Evolutionary conservation across 2,329 filamentous ascomycete genomes (phyloP).

Genomic region (Clarireedia sp.): DNA sequence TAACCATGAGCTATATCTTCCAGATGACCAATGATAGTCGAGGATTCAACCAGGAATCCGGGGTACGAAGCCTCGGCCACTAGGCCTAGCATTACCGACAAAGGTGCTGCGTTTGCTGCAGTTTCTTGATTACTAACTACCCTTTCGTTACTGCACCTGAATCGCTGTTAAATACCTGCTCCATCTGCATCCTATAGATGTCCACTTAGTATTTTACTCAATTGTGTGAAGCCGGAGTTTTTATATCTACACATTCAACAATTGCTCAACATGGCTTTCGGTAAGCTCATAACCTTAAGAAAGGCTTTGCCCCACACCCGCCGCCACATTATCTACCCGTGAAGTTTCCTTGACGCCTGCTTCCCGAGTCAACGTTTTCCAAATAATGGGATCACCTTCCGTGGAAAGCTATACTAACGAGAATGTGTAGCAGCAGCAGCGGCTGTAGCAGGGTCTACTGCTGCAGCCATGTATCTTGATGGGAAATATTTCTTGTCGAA

Average conservation of each 20-base stretch:
- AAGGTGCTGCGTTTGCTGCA: not conserved
- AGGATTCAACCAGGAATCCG: not conserved
- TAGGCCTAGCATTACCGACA: not conserved
- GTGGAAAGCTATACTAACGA: not conserved
- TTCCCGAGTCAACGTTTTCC: not conserved
- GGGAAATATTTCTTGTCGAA: conserved; percentile 60
- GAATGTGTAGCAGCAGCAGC: conserved; percentile 17
- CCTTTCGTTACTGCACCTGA: not conserved
- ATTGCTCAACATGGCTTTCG: too few relatives aligned
- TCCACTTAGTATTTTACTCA: too few relatives aligned
- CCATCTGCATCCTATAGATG: not conserved
- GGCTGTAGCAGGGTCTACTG: conserved; percentile 31
- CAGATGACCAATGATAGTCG: not conserved
- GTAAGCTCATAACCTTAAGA: too few relatives aligned
- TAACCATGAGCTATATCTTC: not conserved
- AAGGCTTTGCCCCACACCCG: too few relatives aligned
- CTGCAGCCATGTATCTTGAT: conserved; percentile 52
- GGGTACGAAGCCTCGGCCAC: not conserved
- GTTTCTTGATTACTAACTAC: not conserved
- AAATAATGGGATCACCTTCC: not conserved
- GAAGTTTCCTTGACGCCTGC: not conserved
- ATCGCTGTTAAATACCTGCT: not conserved
- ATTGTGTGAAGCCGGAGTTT: too few relatives aligned
- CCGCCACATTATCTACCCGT: too few relatives aligned
- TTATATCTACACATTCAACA: too few relatives aligned